A percentile compares a stretch with the other conserved stretches of the same genome.
Evolutionary conservation across 2,329 filamentous ascomycete genomes (phyloP).

Genomic region (Claviceps maximensis): DNA sequence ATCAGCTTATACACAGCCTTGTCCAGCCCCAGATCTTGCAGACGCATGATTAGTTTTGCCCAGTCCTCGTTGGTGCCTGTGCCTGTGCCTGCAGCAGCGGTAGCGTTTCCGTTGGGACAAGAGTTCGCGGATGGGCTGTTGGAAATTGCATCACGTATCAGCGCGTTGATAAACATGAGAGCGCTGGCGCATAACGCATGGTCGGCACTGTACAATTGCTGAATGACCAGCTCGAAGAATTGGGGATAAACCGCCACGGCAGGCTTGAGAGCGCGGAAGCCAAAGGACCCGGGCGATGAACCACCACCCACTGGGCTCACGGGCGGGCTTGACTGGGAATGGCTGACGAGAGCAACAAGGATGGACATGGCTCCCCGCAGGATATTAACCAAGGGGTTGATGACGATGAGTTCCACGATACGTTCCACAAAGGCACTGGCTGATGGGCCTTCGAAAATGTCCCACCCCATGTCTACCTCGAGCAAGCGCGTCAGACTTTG

Average conservation of each 20-base stretch:
- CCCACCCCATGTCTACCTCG: slow-evolving; percentile 97
- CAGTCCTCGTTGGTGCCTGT: slow-evolving; percentile 61
- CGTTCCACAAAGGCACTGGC: slow-evolving; percentile 56
- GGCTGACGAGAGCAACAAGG: slow-evolving; percentile 80
- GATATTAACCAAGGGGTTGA: slow-evolving; percentile 92
- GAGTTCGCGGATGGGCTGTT: slow-evolving; percentile 43
- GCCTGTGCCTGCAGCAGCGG: slow-evolving; percentile 8
- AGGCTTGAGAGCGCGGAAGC: slow-evolving; percentile 83
- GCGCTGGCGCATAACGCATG: slow-evolving; percentile 93
- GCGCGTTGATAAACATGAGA: slow-evolving; percentile 84
- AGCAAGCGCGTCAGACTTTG: slow-evolving; percentile 78
- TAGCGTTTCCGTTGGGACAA: slow-evolving; percentile 14
- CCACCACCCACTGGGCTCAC: slow-evolving; percentile 16
- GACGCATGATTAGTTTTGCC: slow-evolving; percentile 85
- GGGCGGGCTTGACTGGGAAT: slow-evolving; percentile 50
- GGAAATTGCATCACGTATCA: slow-evolving; percentile 83
- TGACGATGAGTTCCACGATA: slow-evolving; percentile 87
- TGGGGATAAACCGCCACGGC: slow-evolving; percentile 83
- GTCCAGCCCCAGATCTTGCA: slow-evolving; percentile 89
- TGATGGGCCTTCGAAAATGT: slow-evolving; percentile 55
- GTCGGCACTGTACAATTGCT: slow-evolving; percentile 82
- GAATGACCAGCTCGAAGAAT: slow-evolving; percentile 89
- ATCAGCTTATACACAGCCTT: slow-evolving; percentile 85
- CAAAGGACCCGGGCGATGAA: slow-evolving; percentile 49
- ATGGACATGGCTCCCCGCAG: slow-evolving; percentile 94